Percentiles rank a stretch among this genome's conserved stretches.
Evolutionary conservation across 192 early-diverging fungal genomes (phyloP).

Genomic region (Coemansia sp.): DNA sequence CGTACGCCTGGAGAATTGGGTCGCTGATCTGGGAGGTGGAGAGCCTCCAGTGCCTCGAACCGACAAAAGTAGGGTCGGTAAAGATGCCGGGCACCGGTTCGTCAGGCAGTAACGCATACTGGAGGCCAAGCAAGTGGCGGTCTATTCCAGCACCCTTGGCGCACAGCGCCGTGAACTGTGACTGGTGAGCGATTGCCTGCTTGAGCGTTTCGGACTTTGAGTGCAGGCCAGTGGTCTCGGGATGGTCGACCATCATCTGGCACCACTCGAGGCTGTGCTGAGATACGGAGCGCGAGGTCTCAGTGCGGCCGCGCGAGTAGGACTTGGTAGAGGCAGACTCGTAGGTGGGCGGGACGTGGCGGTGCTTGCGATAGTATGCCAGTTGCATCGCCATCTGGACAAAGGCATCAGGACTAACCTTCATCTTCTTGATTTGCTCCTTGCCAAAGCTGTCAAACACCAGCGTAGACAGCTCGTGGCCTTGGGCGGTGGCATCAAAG

Average conservation of each 20-base stretch:
- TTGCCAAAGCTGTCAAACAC: constrained; percentile 74
- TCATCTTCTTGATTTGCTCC: constrained; percentile 61
- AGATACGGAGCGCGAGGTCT: constrained; percentile 74
- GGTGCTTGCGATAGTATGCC: constrained; percentile 66
- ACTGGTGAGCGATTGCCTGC: constrained; percentile 52
- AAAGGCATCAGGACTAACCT: constrained; percentile 65
- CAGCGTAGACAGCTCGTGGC: constrained; percentile 65
- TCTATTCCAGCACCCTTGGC: constrained; percentile 64
- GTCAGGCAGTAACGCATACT: constrained; percentile 46
- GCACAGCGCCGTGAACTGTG: constrained; percentile 57
- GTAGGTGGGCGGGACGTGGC: constrained; percentile 63
- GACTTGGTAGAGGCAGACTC: constrained; percentile 69
- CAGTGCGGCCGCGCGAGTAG: constrained; percentile 68
- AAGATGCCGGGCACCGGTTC: constrained; percentile 48
- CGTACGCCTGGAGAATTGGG: constrained; percentile 53
- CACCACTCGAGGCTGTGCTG: constrained; percentile 58
- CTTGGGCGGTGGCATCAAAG: constrained; percentile 64
- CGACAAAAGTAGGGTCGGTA: constrained; percentile 56
- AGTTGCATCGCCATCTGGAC: constrained; percentile 76
- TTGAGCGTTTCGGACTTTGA: constrained; percentile 52
- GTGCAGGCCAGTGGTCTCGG: constrained; percentile 45
- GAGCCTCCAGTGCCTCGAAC: constrained; percentile 62
- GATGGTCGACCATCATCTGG: constrained; percentile 51
- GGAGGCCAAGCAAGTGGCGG: constrained; percentile 68
- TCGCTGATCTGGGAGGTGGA: constrained; percentile 62